phyloP scores from a whole-genome alignment of 352 stramenopile species.

The Phytophthora europaea region DNA sequence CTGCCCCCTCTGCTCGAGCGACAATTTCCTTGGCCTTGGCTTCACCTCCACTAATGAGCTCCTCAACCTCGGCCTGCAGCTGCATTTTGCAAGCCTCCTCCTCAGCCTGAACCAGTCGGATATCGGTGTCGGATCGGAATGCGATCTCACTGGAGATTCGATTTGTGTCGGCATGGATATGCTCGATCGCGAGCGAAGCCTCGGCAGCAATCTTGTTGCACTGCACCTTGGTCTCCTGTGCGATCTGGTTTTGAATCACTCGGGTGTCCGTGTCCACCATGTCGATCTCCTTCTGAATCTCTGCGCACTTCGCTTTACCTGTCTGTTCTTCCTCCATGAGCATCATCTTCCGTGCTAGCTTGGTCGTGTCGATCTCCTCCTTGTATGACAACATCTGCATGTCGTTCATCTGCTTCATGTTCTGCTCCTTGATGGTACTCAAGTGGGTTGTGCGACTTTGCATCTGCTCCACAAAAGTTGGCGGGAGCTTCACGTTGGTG shows the following conservation, averaged over 20 bases:
- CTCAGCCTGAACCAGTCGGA: conserved; percentile 42
- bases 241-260: conserved; percentile 42
- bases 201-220: conserved; percentile 51
- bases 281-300: conserved; percentile 56
- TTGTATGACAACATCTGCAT: conserved; percentile 69
- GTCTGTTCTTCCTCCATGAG: conserved; percentile 67
- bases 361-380: conserved; percentile 54
- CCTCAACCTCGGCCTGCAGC: conserved; percentile 39
- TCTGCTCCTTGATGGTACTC: conserved; percentile 69
- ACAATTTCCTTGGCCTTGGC: conserved; percentile 45
- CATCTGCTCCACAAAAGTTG: conserved; percentile 70
- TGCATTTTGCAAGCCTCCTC: conserved; percentile 36
- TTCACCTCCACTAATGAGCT: conserved; percentile 34
- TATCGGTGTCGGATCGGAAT: conserved; percentile 40
- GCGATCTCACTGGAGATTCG: conserved; percentile 51
- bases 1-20: conserved; percentile 39
- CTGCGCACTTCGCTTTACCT: conserved; percentile 42
- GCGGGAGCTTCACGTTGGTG: conserved; percentile 68
- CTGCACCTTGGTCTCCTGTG: conserved; percentile 43
- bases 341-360: conserved; percentile 54
- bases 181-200: conserved; percentile 42
- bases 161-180: conserved; percentile 48
- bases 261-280: conserved; percentile 47
- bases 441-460: conserved; percentile 66
- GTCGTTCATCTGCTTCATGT: conserved; percentile 78